Evolutionary conservation across 306 rosid genomes (phyloP), one percentile per base, ranked within the genome.

Genomic region (Malus fusca): DNA sequence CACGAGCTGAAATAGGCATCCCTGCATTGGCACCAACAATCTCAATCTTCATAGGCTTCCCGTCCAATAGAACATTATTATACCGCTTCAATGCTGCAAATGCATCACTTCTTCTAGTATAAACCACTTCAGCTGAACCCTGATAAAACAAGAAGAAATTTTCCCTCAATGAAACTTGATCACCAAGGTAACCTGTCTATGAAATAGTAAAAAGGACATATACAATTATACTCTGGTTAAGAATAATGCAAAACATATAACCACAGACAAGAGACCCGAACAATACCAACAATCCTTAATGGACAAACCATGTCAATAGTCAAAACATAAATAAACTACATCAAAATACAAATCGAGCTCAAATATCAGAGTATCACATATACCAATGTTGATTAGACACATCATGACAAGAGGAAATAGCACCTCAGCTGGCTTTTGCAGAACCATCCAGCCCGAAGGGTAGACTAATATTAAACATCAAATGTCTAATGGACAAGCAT

Each of bases 41-140:
- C 86, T 95, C 97, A 62, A 95, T 87, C 88, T 92, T 95, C 97
- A 95, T 95, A 63, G 97, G 99, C 84, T 80, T 95, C 63, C 99
- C 97, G 78, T 95, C 99, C 85, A 95, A 79, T 51, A 90, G 85
- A 4, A 95, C 99, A 86, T 90, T 85, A 84, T 95, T 89, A 56
- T 95, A 95, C 43, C 97, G 88, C 79, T 89, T 90, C 67, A 90
- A 85, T 64, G 99, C 99, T 64, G 97, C 93, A 87, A 95, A 95
- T 51, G 97, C 99, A 73, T 92, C 97, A 89, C 97, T 90, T 87
- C 99, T 83, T 78, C 92, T 89, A 25, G 89, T 84, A 65, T 95
- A 95, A 64, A 92, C 96, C 75, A 95, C 97, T 81, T 95, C 99
- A 67, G 99, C 99, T 0, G 99, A 90, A 26, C 99, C 99, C 99